A percentile compares a stretch with the other conserved stretches of the same genome.
phyloP scores from a whole-genome alignment of 257 asterid species.

The Verbena officinalis region DNA sequence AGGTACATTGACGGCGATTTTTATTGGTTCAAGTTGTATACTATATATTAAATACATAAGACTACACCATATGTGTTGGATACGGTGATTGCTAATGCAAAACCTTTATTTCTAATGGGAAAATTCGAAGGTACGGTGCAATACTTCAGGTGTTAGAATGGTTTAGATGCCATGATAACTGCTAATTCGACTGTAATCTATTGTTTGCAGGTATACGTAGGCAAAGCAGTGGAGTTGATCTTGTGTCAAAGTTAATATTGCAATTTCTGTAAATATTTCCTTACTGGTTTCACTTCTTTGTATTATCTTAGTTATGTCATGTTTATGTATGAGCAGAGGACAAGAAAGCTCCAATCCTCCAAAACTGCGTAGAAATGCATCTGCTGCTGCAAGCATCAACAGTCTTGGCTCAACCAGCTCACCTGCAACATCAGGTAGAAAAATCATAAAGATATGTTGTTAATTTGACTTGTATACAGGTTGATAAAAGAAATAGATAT shows the following conservation, averaged over 20 bases:
- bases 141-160: no score
- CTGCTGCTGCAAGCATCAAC: constrained; percentile 67
- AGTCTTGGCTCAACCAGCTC: constrained; percentile 49
- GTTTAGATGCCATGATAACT: background rate
- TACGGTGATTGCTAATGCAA: background rate
- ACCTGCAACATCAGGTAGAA: constrained; percentile 57
- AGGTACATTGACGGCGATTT: background rate
- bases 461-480: background rate
- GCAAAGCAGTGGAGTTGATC: constrained; percentile 74
- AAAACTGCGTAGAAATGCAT: constrained; percentile 73
- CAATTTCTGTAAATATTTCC: constrained; percentile 8
- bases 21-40: background rate
- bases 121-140: background rate
- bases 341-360: constrained; percentile 53
- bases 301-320: constrained; percentile 28
- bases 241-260: constrained; percentile 52
- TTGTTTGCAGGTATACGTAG: constrained; percentile 64
- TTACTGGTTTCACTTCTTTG: constrained; percentile 5
- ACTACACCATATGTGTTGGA: background rate
- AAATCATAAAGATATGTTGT: constrained; percentile 3
- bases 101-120: background rate
- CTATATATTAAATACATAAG: background rate
- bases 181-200: background rate
- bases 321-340: constrained; percentile 51
- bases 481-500: background rate